Evolutionary conservation across 2,329 filamentous ascomycete species (phyloP).

Genomic region (Mycosphaerelloides madeirae): DNA sequence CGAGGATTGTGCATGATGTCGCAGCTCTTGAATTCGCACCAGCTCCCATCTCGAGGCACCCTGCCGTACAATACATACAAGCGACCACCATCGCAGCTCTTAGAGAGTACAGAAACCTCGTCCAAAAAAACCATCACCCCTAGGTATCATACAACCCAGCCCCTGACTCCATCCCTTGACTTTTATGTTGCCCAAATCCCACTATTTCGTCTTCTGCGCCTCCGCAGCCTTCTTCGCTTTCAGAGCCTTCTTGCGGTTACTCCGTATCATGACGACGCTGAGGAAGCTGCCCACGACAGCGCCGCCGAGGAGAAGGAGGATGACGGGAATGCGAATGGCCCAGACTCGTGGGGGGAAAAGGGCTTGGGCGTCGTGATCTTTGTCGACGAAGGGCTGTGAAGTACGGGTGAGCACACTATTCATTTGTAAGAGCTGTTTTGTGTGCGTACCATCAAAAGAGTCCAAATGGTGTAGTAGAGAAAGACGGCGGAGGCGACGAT

Average conservation of each 20-base stretch:
- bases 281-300: slow-evolving; percentile 96
- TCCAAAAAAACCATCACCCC: no score
- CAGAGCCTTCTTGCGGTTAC: slow-evolving; percentile 93
- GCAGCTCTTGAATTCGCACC: neutral
- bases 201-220: slow-evolving; percentile 60
- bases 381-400: slow-evolving; percentile 87
- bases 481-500: slow-evolving; percentile 68
- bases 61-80: neutral
- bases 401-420: neutral
- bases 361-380: slow-evolving; percentile 85
- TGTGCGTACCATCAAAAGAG: slow-evolving; percentile 77
- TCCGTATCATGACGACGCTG: slow-evolving; percentile 96
- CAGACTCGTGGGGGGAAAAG: slow-evolving; percentile 96
- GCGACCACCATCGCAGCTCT: no score
- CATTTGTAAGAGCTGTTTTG: neutral
- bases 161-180: slow-evolving; percentile 1
- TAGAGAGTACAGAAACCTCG: no score
- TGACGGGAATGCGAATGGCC: slow-evolving; percentile 97
- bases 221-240: slow-evolving; percentile 76
- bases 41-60: no score
- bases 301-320: slow-evolving; percentile 84
- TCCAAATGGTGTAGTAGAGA: slow-evolving; percentile 97
- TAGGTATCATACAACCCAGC: slow-evolving; percentile 2
- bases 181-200: neutral
- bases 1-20: slow-evolving; percentile 7